Conservation (phyloP, 352 stramenopile genomes). For the Globisporangium spiculum region DNA sequence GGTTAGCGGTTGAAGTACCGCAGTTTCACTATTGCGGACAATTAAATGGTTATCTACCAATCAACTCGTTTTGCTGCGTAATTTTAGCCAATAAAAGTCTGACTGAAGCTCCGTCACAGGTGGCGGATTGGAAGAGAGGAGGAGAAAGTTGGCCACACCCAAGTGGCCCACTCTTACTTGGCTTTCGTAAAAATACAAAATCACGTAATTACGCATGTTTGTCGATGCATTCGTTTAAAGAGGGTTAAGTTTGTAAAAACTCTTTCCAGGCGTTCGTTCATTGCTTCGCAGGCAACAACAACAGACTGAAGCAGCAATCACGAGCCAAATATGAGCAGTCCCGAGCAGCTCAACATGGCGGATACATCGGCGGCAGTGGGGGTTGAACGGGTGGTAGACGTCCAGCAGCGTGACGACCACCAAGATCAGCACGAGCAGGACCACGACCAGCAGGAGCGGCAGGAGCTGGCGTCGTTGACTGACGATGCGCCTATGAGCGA, state of each 20-base stretch:
- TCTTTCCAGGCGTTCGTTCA: not conserved
- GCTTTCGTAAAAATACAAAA: not conserved
- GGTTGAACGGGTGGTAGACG: not conserved
- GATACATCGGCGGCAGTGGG: not conserved
- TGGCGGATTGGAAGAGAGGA: conserved; percentile 11
- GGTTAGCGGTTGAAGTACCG: conserved; percentile 6
- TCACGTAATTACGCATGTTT: not conserved
- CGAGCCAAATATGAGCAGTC: conserved; percentile 5
- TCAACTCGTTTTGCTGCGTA: not conserved
- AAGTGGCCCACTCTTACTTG: not conserved
- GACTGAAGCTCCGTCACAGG: not conserved
- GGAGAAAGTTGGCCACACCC: not conserved
- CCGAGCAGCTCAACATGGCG: conserved; percentile 6
- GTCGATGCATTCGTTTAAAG: not conserved
- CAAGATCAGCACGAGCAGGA: not conserved
- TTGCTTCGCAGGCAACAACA: not conserved
- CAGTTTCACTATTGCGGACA: not conserved
- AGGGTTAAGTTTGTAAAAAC: conserved; percentile 1
- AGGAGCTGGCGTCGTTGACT: not conserved
- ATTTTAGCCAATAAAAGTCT: not conserved
- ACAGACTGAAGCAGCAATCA: not conserved
- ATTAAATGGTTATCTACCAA: not conserved
- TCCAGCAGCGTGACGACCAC: not conserved
- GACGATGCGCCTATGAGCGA: not conserved
- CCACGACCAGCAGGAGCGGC: not conserved